Conservation (phyloP, 2,329 filamentous ascomycete genomes). For the Verticillium nubilum region DNA sequence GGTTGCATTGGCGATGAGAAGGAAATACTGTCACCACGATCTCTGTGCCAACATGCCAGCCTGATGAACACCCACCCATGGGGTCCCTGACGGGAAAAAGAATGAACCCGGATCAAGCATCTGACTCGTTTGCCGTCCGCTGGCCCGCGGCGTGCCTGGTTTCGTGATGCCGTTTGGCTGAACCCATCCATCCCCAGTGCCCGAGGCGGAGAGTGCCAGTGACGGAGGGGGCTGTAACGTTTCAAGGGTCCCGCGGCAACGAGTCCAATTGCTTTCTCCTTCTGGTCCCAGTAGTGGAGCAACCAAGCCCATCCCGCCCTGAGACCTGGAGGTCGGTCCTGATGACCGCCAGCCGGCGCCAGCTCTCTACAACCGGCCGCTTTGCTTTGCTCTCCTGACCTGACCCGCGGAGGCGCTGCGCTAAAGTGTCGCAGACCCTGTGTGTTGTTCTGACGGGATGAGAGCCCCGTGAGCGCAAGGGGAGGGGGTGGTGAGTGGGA, state of each 20-base stretch:
- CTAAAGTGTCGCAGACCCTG: constrained; percentile 2
- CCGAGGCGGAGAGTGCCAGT: not conserved
- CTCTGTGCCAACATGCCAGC: not conserved
- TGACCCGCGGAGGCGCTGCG: not conserved
- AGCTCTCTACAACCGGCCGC: not conserved
- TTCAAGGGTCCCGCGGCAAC: not conserved
- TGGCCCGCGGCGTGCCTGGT: not conserved
- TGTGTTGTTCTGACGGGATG: not conserved
- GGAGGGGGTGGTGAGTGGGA: not conserved
- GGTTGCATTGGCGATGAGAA: not conserved
- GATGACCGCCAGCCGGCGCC: not conserved
- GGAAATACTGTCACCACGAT: not conserved
- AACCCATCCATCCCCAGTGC: not conserved
- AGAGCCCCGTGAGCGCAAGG: not conserved
- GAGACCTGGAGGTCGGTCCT: not conserved
- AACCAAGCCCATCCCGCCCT: not conserved
- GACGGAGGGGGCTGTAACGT: not conserved
- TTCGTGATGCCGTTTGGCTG: not conserved
- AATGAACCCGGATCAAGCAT: not conserved
- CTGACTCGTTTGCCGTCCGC: not conserved
- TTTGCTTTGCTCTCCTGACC: not conserved
- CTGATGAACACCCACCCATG: not conserved
- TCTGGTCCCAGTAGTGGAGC: not conserved
- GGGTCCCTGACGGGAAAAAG: not conserved
- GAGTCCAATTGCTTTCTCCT: not conserved